phyloP scores from a whole-genome alignment of 2,329 filamentous ascomycete genomes.

The Incumbomyces delicatus region DNA sequence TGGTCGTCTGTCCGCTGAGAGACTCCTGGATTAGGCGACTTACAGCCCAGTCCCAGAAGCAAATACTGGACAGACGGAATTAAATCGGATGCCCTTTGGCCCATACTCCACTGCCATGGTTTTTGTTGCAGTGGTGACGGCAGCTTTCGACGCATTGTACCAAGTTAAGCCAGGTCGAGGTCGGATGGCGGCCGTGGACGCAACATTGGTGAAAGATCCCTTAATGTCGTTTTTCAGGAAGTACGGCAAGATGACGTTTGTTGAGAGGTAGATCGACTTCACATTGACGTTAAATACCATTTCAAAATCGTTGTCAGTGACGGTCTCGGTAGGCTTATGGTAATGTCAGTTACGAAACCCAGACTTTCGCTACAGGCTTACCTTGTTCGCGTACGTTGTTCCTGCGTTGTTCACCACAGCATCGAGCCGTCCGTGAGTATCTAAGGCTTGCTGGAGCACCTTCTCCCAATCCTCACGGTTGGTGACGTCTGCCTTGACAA shows the following conservation, averaged over 20 bases:
- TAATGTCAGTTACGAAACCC: neutral
- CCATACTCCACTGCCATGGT: slow-evolving; percentile 65
- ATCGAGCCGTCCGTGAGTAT: slow-evolving; percentile 38
- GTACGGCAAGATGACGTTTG: slow-evolving; percentile 15
- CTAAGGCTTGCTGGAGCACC: slow-evolving; percentile 32
- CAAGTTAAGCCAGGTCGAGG: slow-evolving; percentile 16
- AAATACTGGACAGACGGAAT: slow-evolving; percentile 59
- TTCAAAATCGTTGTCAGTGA: slow-evolving; percentile 39
- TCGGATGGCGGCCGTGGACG: slow-evolving; percentile 16
- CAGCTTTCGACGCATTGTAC: slow-evolving; percentile 55
- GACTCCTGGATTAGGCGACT: neutral
- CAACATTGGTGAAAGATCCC: slow-evolving; percentile 15
- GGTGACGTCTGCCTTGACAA: slow-evolving; percentile 14
- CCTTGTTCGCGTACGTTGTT: slow-evolving; percentile 38
- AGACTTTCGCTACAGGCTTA: neutral
- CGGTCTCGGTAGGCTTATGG: slow-evolving; percentile 29
- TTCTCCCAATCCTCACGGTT: slow-evolving; percentile 17
- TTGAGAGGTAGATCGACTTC: slow-evolving; percentile 17
- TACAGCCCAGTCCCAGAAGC: slow-evolving; percentile 53
- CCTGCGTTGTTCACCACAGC: slow-evolving; percentile 44
- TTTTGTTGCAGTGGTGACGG: slow-evolving; percentile 54
- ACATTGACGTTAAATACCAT: slow-evolving; percentile 39
- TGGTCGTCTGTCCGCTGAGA: too few relatives aligned
- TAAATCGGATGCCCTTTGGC: slow-evolving; percentile 61
- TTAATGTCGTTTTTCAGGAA: slow-evolving; percentile 15